phyloP scores from a whole-genome alignment of 2,329 filamentous ascomycete genomes.

The Pestalotiopsis fici region DNA sequence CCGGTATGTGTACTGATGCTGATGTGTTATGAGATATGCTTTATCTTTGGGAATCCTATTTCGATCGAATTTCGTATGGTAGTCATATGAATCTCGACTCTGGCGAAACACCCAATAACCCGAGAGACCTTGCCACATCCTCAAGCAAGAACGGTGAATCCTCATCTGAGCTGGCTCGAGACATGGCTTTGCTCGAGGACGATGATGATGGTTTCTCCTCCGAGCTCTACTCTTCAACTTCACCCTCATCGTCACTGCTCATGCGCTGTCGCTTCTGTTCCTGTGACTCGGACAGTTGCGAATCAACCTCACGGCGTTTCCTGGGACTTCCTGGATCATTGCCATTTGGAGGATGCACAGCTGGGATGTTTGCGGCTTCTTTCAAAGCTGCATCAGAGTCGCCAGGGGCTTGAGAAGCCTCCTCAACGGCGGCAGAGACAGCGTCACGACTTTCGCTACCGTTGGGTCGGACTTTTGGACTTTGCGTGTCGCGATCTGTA shows the following conservation, averaged over 20 bases:
- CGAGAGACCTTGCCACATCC: too few species aligned
- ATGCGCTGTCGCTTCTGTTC: conserved; percentile 45
- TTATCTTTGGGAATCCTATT: too few species aligned
- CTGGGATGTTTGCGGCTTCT: conserved; percentile 30
- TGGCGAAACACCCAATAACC: too few species aligned
- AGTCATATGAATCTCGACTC: too few species aligned
- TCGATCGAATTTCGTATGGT: too few species aligned
- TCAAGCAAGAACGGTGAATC: too few species aligned
- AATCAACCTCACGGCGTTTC: conserved; percentile 44
- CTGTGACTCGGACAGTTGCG: conserved; percentile 32
- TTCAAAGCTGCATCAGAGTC: conserved; percentile 31
- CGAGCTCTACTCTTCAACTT: conserved; percentile 34
- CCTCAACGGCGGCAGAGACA: conserved; percentile 28
- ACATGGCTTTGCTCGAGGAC: neutral
- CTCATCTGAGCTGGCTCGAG: too few species aligned
- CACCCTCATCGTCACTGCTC: conserved; percentile 47
- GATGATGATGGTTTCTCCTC: neutral
- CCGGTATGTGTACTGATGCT: neutral
- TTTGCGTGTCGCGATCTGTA: conserved; percentile 49
- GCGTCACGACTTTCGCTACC: conserved; percentile 36
- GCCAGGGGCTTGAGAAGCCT: conserved; percentile 34
- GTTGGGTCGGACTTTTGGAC: conserved; percentile 42
- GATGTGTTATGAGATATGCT: neutral
- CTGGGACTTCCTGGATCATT: conserved; percentile 34
- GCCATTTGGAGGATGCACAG: conserved; percentile 28